These are phyloP conservation scores for Fusarium liriodendri DNA, from an alignment of 2,329 filamentous ascomycete genomes.

Conservation along the genomic window DNA sequence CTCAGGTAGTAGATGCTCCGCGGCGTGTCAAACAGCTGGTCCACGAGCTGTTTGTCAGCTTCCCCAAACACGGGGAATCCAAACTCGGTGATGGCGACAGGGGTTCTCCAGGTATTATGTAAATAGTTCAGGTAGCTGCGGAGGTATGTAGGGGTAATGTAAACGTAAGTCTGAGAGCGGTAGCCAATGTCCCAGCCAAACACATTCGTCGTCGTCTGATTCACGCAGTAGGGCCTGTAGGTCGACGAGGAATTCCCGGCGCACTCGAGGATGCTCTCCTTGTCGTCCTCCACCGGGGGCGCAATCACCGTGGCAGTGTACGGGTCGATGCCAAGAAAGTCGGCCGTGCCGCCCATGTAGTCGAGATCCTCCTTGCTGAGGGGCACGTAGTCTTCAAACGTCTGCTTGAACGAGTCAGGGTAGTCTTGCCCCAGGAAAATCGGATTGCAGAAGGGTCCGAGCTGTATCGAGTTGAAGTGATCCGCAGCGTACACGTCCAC, in stretches of 20 bases:
- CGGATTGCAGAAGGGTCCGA: conserved; percentile 64
- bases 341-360: conserved; percentile 61
- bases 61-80: conserved; percentile 67
- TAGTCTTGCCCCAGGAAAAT: conserved; percentile 64
- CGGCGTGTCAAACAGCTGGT: conserved; percentile 65
- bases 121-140: conserved; percentile 66
- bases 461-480: conserved; percentile 59
- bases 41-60: conserved; percentile 53
- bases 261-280: conserved; percentile 59
- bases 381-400: conserved; percentile 57
- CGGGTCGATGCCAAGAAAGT: conserved; percentile 68
- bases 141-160: conserved; percentile 69
- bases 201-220: conserved; percentile 56
- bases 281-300: conserved; percentile 49
- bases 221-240: conserved; percentile 64
- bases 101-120: conserved; percentile 66
- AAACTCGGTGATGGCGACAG: conserved; percentile 65
- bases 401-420: conserved; percentile 58
- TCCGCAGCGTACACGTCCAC: conserved; percentile 58
- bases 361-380: conserved; percentile 61
- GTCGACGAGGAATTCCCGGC: conserved; percentile 57
- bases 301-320: conserved; percentile 68
- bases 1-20: conserved; percentile 65
- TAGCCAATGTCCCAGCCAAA: conserved; percentile 71
- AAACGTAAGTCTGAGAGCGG: conserved; percentile 65